A percentile compares a stretch with the other conserved stretches of the same genome.
Evolutionary conservation across 805 yeast genomes (phyloP).

Genomic region (Cyberlindnera xylosilytica): DNA sequence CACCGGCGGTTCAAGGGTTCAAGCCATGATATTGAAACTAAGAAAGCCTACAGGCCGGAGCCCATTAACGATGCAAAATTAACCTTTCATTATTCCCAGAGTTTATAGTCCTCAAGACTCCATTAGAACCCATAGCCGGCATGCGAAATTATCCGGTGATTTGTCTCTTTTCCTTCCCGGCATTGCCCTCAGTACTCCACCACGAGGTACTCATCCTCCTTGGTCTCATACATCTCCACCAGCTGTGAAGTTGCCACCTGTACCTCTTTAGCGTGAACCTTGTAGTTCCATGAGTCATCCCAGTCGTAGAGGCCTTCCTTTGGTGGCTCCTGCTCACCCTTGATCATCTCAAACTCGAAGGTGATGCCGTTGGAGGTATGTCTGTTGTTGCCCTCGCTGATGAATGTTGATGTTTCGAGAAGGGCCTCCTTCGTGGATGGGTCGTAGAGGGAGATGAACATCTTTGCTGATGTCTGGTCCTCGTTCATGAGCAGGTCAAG

Average conservation of each 20-base stretch:
- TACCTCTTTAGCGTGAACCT: neutral
- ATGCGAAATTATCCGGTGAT: no score
- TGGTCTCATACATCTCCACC: conserved; percentile 6
- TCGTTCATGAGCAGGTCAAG: conserved; percentile 9
- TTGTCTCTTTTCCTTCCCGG: no score
- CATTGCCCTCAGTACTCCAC: conserved; percentile 1
- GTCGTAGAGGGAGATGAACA: conserved; percentile 6
- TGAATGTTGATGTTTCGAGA: neutral
- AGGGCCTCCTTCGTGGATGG: neutral
- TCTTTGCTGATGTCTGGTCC: conserved; percentile 1
- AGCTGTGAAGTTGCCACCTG: neutral
- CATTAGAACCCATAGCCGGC: no score
- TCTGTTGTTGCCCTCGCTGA: neutral
- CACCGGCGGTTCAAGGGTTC: no score
- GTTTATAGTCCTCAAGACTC: no score
- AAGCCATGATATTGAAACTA: no score
- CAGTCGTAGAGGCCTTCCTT: conserved; percentile 13
- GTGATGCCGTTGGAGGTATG: neutral
- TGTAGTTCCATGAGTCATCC: conserved; percentile 8
- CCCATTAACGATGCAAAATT: no score
- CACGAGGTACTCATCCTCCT: conserved; percentile 5
- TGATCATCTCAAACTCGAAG: neutral
- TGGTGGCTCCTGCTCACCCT: conserved; percentile 11
- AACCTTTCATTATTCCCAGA: no score
- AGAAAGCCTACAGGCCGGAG: no score